These are phyloP conservation scores for Heliocybe sulcata DNA, from an alignment of 1,284 basidiomycete species.

Conservation along the genomic window DNA sequence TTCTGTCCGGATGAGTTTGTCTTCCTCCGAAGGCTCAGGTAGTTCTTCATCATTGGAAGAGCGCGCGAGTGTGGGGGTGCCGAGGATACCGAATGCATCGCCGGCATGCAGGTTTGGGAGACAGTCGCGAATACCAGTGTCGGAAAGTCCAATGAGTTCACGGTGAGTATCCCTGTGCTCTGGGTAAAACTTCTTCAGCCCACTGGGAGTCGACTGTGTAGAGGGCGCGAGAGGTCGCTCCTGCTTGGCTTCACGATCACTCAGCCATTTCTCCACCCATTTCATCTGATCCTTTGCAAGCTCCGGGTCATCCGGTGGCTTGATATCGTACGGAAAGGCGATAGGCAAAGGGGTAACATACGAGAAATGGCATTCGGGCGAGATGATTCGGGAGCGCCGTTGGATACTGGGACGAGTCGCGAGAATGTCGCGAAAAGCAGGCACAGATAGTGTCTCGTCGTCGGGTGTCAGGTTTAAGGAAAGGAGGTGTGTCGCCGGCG, in stretches of 20 bases:
- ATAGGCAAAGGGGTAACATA: conserved; percentile 79
- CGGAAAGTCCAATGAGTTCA: conserved; percentile 65
- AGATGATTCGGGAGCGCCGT: conserved; percentile 59
- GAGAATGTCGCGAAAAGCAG: conserved; percentile 45
- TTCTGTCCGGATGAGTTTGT: conserved; percentile 42
- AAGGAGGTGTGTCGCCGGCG: conserved; percentile 49
- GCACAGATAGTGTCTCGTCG: conserved; percentile 42
- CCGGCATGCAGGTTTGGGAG: conserved; percentile 86
- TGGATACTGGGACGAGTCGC: conserved; percentile 59
- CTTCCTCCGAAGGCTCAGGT: conserved; percentile 17
- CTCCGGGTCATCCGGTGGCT: conserved; percentile 38
- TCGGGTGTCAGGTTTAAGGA: conserved; percentile 70
- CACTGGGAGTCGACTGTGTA: neutral
- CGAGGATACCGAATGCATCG: conserved; percentile 64
- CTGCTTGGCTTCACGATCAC: conserved; percentile 50
- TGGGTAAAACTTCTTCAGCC: conserved; percentile 37
- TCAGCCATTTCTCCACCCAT: conserved; percentile 69
- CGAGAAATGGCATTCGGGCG: conserved; percentile 68
- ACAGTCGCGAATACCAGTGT: conserved; percentile 63
- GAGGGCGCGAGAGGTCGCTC: conserved; percentile 13
- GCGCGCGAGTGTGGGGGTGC: conserved; percentile 39
- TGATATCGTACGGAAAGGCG: conserved; percentile 81
- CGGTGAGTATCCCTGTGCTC: conserved; percentile 50
- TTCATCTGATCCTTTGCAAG: conserved; percentile 45
- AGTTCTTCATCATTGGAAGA: conserved; percentile 9